phyloP scores from a whole-genome alignment of 345 rosid genomes.

The Trapa incisa region DNA sequence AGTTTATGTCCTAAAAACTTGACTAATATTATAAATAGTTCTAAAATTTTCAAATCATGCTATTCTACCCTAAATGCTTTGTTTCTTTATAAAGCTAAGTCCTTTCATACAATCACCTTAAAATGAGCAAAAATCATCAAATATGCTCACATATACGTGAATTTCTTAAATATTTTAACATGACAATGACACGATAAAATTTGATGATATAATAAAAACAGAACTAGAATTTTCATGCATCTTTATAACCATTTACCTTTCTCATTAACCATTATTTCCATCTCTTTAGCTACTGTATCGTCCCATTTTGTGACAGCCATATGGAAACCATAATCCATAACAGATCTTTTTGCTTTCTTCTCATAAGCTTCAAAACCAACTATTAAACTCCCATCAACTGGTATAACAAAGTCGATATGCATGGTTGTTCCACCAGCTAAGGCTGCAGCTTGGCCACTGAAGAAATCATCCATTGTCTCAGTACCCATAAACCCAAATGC shows the following conservation, averaged over 20 bases:
- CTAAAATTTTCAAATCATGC: no score
- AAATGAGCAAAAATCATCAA: no score
- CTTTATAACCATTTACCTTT: slow-evolving; percentile 32
- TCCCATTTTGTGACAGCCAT: slow-evolving; percentile 94
- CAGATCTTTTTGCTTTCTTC: slow-evolving; percentile 54
- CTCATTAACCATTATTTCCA: slow-evolving; percentile 82
- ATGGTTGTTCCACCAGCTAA: slow-evolving; percentile 97
- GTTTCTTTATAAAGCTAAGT: no score
- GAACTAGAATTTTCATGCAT: background rate
- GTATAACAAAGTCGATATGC: slow-evolving; percentile 92
- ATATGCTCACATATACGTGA: no score
- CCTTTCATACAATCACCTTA: no score
- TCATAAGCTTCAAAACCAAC: slow-evolving; percentile 69
- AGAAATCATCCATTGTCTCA: slow-evolving; percentile 73
- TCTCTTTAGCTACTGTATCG: slow-evolving; percentile 62
- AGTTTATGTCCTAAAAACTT: no score
- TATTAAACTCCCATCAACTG: slow-evolving; percentile 59
- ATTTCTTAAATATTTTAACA: no score
- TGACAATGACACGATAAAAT: no score
- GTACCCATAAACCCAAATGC: slow-evolving; percentile 71
- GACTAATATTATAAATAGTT: no score
- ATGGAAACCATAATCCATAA: slow-evolving; percentile 98
- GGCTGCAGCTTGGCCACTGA: slow-evolving; percentile 98
- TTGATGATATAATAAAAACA: background rate
- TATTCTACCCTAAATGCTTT: no score